Base-by-base conservation (phyloP, 768 basidiomycete genomes). In the Tulasnella sp. region DNA sequence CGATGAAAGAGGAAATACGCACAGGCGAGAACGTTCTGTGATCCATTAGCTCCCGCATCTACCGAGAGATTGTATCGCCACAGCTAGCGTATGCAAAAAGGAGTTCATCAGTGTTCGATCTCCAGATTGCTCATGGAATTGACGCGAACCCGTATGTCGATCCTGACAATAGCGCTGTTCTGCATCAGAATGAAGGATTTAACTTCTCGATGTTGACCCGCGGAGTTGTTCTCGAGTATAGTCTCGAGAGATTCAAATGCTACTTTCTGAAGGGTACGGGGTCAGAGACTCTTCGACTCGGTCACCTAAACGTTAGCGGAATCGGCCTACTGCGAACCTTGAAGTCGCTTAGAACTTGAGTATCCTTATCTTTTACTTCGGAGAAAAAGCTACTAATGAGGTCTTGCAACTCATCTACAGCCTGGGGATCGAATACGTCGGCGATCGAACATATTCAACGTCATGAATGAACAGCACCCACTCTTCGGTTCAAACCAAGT, bases 171-270 rank as follows among this genome's bases (percentile, higher is more conserved):
- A 26, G 72, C 72, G 32, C 69, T 73, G 44, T 73, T 26, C 67
- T 73, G 66, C 42, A 73, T 69, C 47, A 73, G 69, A 3, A 73
- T 44, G 68, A 73, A 73, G 72, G 59, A 73, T 35, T 73, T 73
- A 22, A 70, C n/a, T 26, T 73, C 72, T 4, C 59, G 35, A n/a
- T 73, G 72, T 47, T 73, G 42, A 11, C 72, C 72, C 5, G 68
- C 72, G 22, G 44, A 42, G 14, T 17, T 44, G 39, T 73, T 73
- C 19, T 42, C 72, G 39, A 73, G 72, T 19, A 73, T 34, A 14
- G 26, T 44, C 2, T 73, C 59, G 16, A 73, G 67, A 32, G 41
- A 39, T 14, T 6, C 26, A 6, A 12, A n/a, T 16, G 69, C 67
- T 2, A 26, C n/a, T 42, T 47, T 73, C 72, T 73, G 68, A 12